These are phyloP conservation scores for Eugenia klotzschiana DNA, from an alignment of 441 rosid genomes.

Conservation along the genomic window DNA sequence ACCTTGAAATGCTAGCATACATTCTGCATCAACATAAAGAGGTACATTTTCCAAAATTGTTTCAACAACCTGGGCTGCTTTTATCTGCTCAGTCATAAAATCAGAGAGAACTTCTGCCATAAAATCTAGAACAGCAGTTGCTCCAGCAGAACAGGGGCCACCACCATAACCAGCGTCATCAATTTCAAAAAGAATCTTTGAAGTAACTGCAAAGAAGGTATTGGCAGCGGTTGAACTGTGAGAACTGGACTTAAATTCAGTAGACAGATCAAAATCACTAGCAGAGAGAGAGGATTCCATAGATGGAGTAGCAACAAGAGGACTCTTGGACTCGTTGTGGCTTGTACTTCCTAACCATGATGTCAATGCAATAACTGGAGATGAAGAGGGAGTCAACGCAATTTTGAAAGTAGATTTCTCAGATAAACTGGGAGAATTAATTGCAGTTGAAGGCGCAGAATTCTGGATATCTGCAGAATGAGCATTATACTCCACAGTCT, in stretches of 20 bases:
- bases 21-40: slow-evolving; percentile 71
- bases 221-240: slow-evolving; percentile 40
- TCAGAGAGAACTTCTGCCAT: slow-evolving; percentile 92
- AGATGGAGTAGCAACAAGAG: slow-evolving; percentile 41
- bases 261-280: slow-evolving; percentile 53
- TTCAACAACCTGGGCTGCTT: slow-evolving; percentile 64
- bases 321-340: slow-evolving; percentile 43
- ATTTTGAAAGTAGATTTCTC: slow-evolving; percentile 65
- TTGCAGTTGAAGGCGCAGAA: slow-evolving; percentile 43
- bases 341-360: slow-evolving; percentile 74
- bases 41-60: slow-evolving; percentile 75
- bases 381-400: slow-evolving; percentile 39
- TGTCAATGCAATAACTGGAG: slow-evolving; percentile 73
- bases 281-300: slow-evolving; percentile 49
- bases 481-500: slow-evolving; percentile 22
- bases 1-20: slow-evolving; percentile 79
- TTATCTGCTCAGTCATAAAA: slow-evolving; percentile 81
- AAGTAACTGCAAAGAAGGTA: slow-evolving; percentile 38
- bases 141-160: slow-evolving; percentile 96
- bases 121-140: slow-evolving; percentile 85
- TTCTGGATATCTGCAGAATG: slow-evolving; percentile 59
- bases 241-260: slow-evolving; percentile 45
- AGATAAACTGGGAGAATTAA: slow-evolving; percentile 75
- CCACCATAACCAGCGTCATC: slow-evolving; percentile 94
- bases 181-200: slow-evolving; percentile 62